Evolutionary conservation across 345 rosid species (phyloP).

Genomic region (Dipteronia dyeriana): DNA sequence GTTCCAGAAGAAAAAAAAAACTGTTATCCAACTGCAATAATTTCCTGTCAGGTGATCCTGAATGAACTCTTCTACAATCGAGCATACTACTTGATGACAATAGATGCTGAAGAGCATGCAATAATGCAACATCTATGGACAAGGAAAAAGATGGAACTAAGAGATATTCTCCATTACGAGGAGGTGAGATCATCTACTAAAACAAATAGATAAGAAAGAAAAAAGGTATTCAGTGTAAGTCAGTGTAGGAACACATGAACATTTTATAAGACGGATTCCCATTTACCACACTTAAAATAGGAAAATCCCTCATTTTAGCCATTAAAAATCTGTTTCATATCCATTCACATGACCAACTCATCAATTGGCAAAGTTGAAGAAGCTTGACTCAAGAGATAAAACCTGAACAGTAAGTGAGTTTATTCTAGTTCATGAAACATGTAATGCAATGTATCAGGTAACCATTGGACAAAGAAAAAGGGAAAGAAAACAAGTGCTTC

Average conservation of each 20-base stretch:
- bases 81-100: background rate
- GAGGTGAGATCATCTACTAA: background rate
- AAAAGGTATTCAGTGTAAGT: background rate
- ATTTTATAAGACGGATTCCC: background rate
- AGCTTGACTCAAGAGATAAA: background rate
- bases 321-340: background rate
- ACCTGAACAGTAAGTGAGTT: background rate
- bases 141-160: background rate
- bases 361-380: conserved; percentile 3
- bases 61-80: background rate
- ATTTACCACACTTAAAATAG: background rate
- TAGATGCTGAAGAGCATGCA: background rate
- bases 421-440: background rate
- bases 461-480: background rate
- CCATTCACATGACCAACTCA: background rate
- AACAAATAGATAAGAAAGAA: background rate
- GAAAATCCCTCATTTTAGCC: background rate
- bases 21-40: background rate
- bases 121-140: background rate
- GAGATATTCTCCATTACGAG: background rate
- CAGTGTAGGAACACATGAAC: background rate
- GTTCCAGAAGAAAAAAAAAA: background rate
- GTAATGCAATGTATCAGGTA: background rate
- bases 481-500: background rate
- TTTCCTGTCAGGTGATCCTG: background rate